phyloP scores from a whole-genome alignment of 768 basidiomycete species.

The Boletus subparvulus region DNA sequence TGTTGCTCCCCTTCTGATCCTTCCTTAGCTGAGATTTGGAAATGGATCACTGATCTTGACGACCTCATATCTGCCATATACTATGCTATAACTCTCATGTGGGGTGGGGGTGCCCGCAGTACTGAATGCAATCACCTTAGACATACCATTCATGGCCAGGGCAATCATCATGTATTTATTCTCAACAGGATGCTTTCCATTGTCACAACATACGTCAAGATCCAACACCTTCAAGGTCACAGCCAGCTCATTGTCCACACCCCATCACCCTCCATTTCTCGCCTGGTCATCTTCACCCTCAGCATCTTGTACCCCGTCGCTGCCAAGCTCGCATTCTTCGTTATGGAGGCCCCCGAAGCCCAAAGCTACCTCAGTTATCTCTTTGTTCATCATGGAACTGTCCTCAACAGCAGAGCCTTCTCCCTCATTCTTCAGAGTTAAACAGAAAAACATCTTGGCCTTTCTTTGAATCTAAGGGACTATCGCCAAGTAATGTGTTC shows the following conservation, averaged over 20 bases:
- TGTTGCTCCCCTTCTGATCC: too few relatives aligned
- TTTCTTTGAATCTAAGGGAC: not conserved
- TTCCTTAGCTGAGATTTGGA: not conserved
- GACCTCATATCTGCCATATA: slow-evolving; percentile 9
- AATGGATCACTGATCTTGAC: slow-evolving; percentile 5
- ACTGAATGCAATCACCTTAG: slow-evolving; percentile 16
- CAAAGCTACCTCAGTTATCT: not conserved
- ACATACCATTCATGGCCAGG: slow-evolving; percentile 1
- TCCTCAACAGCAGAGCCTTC: not conserved
- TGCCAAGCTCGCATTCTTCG: not conserved
- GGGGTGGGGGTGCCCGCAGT: slow-evolving; percentile 16
- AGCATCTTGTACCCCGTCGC: not conserved
- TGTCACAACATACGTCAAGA: slow-evolving; percentile 17
- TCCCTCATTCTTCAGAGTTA: not conserved
- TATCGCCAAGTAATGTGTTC: not conserved
- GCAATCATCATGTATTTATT: slow-evolving; percentile 6
- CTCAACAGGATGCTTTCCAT: too few relatives aligned
- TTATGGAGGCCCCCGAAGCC: not conserved
- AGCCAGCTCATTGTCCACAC: slow-evolving; percentile 7
- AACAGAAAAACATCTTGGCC: not conserved
- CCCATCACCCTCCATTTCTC: slow-evolving; percentile 1
- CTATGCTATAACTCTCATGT: slow-evolving; percentile 8
- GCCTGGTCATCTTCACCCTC: slow-evolving; percentile 1
- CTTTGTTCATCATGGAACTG: not conserved
- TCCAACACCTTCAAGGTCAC: slow-evolving; percentile 5